Base-by-base conservation (phyloP, 1,284 basidiomycete genomes). In the Ganoderma boninense region DNA sequence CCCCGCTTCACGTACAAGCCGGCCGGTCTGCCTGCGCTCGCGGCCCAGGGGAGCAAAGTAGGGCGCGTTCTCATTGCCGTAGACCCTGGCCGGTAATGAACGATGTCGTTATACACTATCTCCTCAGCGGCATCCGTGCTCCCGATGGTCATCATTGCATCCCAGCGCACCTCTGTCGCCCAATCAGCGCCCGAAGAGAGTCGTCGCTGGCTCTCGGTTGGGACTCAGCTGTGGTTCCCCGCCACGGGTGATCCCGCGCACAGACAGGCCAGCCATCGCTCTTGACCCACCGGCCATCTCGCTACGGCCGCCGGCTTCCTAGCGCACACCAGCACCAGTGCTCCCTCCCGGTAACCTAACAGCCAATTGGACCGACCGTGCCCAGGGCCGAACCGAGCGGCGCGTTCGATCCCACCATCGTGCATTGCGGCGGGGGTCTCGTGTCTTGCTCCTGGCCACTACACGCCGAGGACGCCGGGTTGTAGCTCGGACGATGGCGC, bases 1-100 rank as follows among this genome's bases (percentile, higher is more conserved):
- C 23, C 35, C 66, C 66, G 38, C 46, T 52, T 62, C 66, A 62
- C 66, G 66, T 67, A 67, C 66, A 62, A 67, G 60, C 35, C 35
- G 20, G 57, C 57, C 57, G 38, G n/a, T 23, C 57, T 60, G 57
- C 23, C 11, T 40, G 35, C 38, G 57, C 38, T 38, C 20, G 11
- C 35, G 57, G 38, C 11, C 38, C 57, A 32, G 32, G 20, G 20
- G 35, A 57, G 49, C 26, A 54, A 11, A 26, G 16, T 16, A 26
- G 29, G 29, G 29, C 18, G 29, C 54, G 29, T 57, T 57, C 54
- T 29, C 54, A 57, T 35, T 57, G 54, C 54, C 54, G 54, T 57
- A 32, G 13, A 18, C 35, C 32, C 35, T 14, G 32, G 18, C 57
- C 20, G 40, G 13, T 23, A 40, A 60, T 60, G 57, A 60, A 60